phyloP scores from a whole-genome alignment of 495 filamentous ascomycete genomes.

The Cairneyella variabilis region DNA sequence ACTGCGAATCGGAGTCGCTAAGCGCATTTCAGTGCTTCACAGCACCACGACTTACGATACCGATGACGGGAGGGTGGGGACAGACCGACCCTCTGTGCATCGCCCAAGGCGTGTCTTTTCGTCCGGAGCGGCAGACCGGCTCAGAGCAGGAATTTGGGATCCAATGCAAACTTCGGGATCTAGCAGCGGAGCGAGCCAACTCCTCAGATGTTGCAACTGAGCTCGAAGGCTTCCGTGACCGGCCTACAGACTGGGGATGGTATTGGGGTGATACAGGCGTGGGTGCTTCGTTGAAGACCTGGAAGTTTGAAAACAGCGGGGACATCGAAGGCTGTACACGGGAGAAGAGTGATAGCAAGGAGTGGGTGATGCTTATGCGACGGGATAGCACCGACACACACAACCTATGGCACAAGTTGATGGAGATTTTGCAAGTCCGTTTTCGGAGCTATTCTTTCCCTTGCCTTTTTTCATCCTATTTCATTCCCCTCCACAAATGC shows the following conservation, averaged over 20 bases:
- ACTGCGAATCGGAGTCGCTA: conserved; percentile 18
- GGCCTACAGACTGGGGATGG: conserved; percentile 11
- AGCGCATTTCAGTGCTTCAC: conserved; percentile 15
- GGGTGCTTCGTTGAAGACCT: conserved; percentile 16
- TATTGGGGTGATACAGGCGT: conserved; percentile 20
- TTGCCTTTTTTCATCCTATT: conserved; percentile 16
- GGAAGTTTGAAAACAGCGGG: conserved; percentile 19
- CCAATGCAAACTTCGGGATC: conserved; percentile 20
- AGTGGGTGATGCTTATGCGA: conserved; percentile 34
- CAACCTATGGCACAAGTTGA: conserved; percentile 38
- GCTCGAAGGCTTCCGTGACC: conserved; percentile 19
- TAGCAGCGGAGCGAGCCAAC: conserved; percentile 15
- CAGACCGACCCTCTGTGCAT: conserved; percentile 19
- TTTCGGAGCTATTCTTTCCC: conserved; percentile 28
- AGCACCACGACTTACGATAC: conserved; percentile 15
- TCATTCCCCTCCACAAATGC: conserved; percentile 16
- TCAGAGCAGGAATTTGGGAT: conserved; percentile 15
- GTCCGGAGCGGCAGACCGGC: conserved; percentile 14
- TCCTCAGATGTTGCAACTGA: conserved; percentile 16
- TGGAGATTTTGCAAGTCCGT: conserved; percentile 36
- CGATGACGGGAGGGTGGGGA: conserved; percentile 15
- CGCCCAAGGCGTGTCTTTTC: conserved; percentile 20
- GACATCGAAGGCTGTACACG: conserved; percentile 18
- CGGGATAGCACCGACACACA: conserved; percentile 29
- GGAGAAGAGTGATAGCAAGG: conserved; percentile 17